Percentiles rank a stretch among this genome's conserved stretches.
Evolutionary conservation across 2,329 filamentous ascomycete species (phyloP).

Genomic region (Nigrospora sphaerica): DNA sequence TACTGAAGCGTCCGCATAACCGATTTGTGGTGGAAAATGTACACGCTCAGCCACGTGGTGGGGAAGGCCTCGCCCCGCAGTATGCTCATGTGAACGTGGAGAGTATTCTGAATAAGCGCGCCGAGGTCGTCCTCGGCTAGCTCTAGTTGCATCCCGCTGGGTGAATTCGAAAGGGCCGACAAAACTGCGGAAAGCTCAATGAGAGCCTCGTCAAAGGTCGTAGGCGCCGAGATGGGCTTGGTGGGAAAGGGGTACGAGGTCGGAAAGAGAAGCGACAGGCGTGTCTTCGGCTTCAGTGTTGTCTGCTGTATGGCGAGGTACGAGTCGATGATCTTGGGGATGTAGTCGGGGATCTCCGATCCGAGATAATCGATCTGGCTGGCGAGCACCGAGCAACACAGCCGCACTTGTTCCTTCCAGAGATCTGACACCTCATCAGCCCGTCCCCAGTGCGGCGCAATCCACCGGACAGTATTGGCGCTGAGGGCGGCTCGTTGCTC

Average conservation of each 20-base stretch:
- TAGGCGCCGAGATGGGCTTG: constrained; percentile 51
- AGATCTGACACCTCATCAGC: constrained; percentile 68
- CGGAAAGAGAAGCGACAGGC: constrained; percentile 84
- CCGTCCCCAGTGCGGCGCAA: constrained; percentile 87
- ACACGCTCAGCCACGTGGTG: constrained; percentile 80
- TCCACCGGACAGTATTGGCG: constrained; percentile 81
- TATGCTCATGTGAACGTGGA: constrained; percentile 85
- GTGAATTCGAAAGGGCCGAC: constrained; percentile 70
- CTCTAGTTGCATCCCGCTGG: constrained; percentile 69
- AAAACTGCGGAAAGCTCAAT: constrained; percentile 85
- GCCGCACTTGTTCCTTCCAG: constrained; percentile 85
- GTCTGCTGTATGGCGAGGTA: constrained; percentile 67
- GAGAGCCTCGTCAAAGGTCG: constrained; percentile 74
- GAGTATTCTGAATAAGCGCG: constrained; percentile 66
- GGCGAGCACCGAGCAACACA: constrained; percentile 89
- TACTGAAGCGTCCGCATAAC: constrained; percentile 82
- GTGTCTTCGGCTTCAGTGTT: constrained; percentile 46
- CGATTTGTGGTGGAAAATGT: constrained; percentile 88
- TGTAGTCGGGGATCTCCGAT: constrained; percentile 78
- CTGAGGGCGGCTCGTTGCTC: constrained; percentile 69
- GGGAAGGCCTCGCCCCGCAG: constrained; percentile 87
- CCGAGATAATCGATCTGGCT: constrained; percentile 75
- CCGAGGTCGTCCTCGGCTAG: constrained; percentile 67
- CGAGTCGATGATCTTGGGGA: constrained; percentile 85
- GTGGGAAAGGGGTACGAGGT: constrained; percentile 82